Evolutionary conservation across 192 early-diverging fungal genomes (phyloP), one percentile per base, ranked within the genome.

Genomic region (Chytriomyces hyalinus): DNA sequence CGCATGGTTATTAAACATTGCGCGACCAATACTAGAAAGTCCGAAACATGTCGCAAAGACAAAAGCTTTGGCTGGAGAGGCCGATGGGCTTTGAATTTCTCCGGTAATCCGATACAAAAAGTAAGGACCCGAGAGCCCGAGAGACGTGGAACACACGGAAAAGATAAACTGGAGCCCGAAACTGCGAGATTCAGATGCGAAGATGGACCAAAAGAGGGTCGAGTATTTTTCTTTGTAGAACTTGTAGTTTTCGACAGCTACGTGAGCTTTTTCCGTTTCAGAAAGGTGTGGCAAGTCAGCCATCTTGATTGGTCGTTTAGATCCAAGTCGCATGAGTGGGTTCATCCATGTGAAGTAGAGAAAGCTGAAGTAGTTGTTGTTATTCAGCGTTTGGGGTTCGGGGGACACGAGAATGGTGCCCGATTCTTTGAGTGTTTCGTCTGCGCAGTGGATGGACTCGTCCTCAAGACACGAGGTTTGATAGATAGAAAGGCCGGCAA

Each of bases 81-180:
- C 47, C 3, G 17, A 72, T 7, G 70, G 73, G 57, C 61, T n/a
- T 73, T 80, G 77, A 44, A 87, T 79, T 60, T 64, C 79, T 15
- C 67, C 80, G 8, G 84, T 73, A 73, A 88, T 83, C 48, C 62
- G 51, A 73, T 83, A 82, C 22, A 88, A 78, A 49, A 85, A 86
- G 67, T 75, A 84, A 1, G 87, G 87, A 11, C 79, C 78, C 10
- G 80, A 46, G 57, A 84, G 70, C 1, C 68, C 49, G n/a, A 83
- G 57, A 8, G 73, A 26, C 36, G 61, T 73, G 28, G 65, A 50
- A 11, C 74, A 24, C 1, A 80, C 9, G 1, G 80, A 61, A 45
- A 77, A 78, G 15, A 62, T 36, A 61, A 80, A 53, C 63, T 86
- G 84, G 67, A 75, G 63, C 0, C 53, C 11, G 20, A 84, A 67